Conservation (phyloP, 257 asterid genomes). For the Coffea canephora region DNA sequence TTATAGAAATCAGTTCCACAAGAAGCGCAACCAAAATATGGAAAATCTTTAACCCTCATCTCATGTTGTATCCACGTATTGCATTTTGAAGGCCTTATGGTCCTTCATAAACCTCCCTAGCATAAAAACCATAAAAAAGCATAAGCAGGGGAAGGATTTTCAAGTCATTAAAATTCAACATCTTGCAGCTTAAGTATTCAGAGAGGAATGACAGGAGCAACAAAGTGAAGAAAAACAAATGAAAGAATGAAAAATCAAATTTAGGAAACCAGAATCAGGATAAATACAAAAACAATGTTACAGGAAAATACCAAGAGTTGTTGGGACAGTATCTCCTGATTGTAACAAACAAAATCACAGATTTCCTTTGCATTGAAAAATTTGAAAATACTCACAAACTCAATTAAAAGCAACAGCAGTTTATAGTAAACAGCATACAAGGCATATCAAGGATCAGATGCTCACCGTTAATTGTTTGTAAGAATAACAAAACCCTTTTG, state of each 20-base stretch:
- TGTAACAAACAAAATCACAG: neutral
- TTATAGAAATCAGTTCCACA: neutral
- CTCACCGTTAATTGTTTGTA: neutral
- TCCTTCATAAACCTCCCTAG: neutral
- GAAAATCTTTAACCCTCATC: neutral
- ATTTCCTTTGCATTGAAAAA: neutral
- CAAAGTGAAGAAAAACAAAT: neutral
- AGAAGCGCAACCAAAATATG: neutral
- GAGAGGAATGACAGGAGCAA: neutral
- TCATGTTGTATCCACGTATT: neutral
- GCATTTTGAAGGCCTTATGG: neutral
- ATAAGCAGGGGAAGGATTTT: neutral
- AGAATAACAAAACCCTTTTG: neutral
- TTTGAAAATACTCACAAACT: neutral
- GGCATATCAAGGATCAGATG: neutral
- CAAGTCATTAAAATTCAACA: neutral
- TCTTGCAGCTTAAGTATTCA: neutral
- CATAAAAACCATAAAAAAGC: neutral
- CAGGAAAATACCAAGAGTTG: neutral
- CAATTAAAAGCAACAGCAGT: neutral
- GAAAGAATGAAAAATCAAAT: neutral
- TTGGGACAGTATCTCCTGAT: neutral
- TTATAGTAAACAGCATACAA: neutral
- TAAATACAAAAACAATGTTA: neutral
- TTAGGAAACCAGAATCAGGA: neutral